phyloP scores from a whole-genome alignment of 305 asterid species.

The Andrographis paniculata region DNA sequence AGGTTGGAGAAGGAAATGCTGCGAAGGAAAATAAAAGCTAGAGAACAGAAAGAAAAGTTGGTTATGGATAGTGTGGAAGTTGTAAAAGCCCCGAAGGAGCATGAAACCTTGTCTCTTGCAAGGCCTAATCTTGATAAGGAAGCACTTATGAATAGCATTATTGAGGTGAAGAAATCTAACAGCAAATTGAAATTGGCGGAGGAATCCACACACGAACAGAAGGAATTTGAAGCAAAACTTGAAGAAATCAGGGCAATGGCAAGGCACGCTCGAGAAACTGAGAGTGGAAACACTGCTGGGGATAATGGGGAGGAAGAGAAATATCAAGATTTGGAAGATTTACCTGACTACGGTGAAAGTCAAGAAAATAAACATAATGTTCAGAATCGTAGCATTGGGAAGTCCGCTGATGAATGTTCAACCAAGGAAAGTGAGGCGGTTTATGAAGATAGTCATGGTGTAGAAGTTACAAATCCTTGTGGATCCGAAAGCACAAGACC shows the following conservation, averaged over 20 bases:
- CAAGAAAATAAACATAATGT: constrained; percentile 22
- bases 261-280: constrained; percentile 58
- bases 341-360: constrained; percentile 19
- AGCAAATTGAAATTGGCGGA: constrained; percentile 18
- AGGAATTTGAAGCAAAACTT: constrained; percentile 39
- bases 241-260: constrained; percentile 81
- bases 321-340: constrained; percentile 22
- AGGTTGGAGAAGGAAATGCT: constrained; percentile 70
- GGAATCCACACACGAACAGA: constrained; percentile 21
- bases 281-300: constrained; percentile 28
- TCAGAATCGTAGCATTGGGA: constrained; percentile 21
- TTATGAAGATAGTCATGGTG: constrained; percentile 7
- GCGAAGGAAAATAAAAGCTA: constrained; percentile 62
- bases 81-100: constrained; percentile 34
- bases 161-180: constrained; percentile 35
- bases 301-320: constrained; percentile 28
- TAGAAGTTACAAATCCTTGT: constrained; percentile 14
- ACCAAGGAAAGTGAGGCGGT: constrained; percentile 20
- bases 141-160: constrained; percentile 41
- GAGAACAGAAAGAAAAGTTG: constrained; percentile 39
- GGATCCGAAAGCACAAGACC: constrained; percentile 20
- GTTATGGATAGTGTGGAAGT: constrained; percentile 56
- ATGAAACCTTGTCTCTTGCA: constrained; percentile 21
- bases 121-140: constrained; percentile 78
- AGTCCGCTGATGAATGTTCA: constrained; percentile 19